Evolutionary conservation across 2,329 filamentous ascomycete genomes (phyloP).

Genomic region (Colletotrichum limetticola): DNA sequence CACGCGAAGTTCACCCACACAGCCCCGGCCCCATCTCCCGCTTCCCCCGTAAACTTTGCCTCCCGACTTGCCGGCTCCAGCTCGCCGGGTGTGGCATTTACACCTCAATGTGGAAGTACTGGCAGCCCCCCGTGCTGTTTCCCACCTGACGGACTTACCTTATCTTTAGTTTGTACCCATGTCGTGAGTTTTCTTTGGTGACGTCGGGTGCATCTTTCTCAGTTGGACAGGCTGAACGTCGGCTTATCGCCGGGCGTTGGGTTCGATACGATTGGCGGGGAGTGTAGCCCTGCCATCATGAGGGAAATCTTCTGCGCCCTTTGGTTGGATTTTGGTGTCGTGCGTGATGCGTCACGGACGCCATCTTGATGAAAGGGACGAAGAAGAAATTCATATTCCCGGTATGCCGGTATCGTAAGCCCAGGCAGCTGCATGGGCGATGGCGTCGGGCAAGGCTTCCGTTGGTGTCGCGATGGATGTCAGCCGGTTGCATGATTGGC

Average conservation of each 20-base stretch:
- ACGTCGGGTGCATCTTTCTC: too few relatives aligned
- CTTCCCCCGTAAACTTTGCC: neutral
- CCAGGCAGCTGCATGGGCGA: neutral
- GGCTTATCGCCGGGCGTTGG: constrained; percentile 3
- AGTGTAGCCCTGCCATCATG: too few relatives aligned
- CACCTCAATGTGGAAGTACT: neutral
- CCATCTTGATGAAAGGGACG: neutral
- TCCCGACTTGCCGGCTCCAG: neutral
- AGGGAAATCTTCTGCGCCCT: neutral
- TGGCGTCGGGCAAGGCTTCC: neutral
- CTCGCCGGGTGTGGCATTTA: neutral
- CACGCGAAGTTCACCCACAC: constrained; percentile 1
- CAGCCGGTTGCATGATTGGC: neutral
- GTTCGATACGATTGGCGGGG: neutral
- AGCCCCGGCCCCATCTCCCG: constrained; percentile 9
- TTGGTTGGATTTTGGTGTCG: neutral
- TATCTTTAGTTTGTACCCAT: too few relatives aligned
- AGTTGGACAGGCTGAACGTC: neutral
- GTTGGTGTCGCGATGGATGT: neutral
- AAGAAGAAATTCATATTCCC: neutral
- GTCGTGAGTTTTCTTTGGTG: too few relatives aligned
- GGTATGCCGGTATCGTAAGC: neutral
- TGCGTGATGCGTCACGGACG: neutral
- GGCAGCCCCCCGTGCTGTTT: neutral
- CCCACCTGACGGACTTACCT: too few relatives aligned